These are phyloP conservation scores for Chamaecrista fasciculata DNA, from an alignment of 306 rosid genomes.

Conservation along the genomic window DNA sequence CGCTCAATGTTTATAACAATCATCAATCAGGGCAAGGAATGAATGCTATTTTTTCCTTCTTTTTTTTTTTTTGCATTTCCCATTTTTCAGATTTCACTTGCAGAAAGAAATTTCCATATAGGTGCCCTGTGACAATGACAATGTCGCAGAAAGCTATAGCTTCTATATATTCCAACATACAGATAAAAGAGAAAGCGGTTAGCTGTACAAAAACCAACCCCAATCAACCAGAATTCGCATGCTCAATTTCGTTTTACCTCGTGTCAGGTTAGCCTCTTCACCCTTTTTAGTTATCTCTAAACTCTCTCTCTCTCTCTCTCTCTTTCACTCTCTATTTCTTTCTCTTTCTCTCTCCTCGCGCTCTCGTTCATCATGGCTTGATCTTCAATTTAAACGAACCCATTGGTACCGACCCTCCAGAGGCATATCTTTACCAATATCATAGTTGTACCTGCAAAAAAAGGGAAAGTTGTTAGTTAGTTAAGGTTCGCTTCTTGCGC, in stretches of 20 bases:
- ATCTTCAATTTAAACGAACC: slow-evolving; percentile 78
- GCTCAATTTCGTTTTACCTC: slow-evolving; percentile 38
- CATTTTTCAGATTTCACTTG: slow-evolving; percentile 4
- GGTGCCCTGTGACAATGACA: slow-evolving; percentile 14
- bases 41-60: not conserved
- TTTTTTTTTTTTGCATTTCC: not conserved
- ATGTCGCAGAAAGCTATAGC: slow-evolving; percentile 35
- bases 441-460: slow-evolving; percentile 86
- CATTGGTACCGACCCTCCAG: slow-evolving; percentile 90
- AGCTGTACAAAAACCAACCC: slow-evolving; percentile 30
- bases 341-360: not conserved
- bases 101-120: slow-evolving; percentile 25
- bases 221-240: slow-evolving; percentile 32
- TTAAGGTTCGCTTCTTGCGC: slow-evolving; percentile 40
- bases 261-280: slow-evolving; percentile 40
- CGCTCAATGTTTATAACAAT: slow-evolving; percentile 14
- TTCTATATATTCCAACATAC: slow-evolving; percentile 30
- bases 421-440: slow-evolving; percentile 74
- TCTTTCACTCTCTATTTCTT: no score
- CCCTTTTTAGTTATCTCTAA: not conserved
- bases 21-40: slow-evolving; percentile 2
- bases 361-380: slow-evolving; percentile 24
- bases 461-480: slow-evolving; percentile 49
- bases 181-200: slow-evolving; percentile 32
- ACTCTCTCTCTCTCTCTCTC: not conserved